Evolutionary conservation across 2,329 filamentous ascomycete genomes (phyloP).

Genomic region (Pseudogymnoascus sp.): DNA sequence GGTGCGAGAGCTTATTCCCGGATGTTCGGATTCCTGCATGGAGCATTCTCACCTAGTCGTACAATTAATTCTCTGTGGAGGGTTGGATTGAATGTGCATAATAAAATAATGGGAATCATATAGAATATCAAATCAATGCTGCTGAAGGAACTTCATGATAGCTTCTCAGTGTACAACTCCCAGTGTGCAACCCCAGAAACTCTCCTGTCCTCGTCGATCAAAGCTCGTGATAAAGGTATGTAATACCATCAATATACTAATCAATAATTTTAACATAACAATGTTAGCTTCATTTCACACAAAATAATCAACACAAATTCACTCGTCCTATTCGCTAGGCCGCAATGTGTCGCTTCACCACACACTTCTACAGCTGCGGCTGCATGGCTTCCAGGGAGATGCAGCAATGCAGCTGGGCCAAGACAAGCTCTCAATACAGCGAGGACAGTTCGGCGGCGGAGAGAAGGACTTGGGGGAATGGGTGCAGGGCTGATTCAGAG

Average conservation of each 20-base stretch:
- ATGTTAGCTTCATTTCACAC: background rate
- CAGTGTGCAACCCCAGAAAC: background rate
- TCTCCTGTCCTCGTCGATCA: background rate
- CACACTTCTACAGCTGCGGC: background rate
- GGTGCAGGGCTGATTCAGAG: background rate
- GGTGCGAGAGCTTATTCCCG: background rate
- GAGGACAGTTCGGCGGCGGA: background rate
- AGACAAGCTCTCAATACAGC: background rate
- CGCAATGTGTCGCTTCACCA: background rate
- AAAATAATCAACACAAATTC: background rate
- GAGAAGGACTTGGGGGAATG: background rate
- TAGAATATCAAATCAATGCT: background rate
- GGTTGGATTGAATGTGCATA: background rate
- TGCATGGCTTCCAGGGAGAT: background rate
- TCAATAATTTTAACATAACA: background rate
- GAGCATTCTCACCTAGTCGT: background rate
- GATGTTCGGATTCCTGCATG: background rate
- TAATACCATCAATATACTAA: background rate
- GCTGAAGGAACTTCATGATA: background rate
- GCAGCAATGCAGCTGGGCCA: background rate
- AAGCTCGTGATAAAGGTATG: background rate
- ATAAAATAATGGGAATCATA: background rate
- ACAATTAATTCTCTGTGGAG: too few species aligned
- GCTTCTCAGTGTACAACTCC: background rate
- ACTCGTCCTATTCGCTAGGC: background rate